Evolutionary conservation across 306 rosid genomes (phyloP).

Genomic region (Begonia loranthoides): DNA sequence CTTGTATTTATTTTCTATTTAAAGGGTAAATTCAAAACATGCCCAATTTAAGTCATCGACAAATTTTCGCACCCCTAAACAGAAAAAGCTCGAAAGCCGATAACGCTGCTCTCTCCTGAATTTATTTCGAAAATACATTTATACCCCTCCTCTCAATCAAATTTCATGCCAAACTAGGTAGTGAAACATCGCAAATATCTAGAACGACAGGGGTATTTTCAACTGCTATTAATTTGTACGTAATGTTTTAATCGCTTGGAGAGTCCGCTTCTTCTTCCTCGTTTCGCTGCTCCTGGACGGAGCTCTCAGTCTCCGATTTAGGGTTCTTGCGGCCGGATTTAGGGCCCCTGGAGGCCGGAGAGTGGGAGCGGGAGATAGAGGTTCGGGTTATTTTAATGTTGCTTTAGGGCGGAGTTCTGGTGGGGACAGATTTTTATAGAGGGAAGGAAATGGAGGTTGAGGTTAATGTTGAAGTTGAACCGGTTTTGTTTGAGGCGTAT

Average conservation of each 20-base stretch:
- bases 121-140: constrained; percentile 5
- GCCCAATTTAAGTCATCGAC: constrained; percentile 27
- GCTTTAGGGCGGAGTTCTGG: neutral
- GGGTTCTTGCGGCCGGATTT: constrained; percentile 10
- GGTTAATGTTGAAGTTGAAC: constrained; percentile 35
- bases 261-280: neutral
- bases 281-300: constrained; percentile 6
- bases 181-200: neutral
- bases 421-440: neutral
- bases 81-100: constrained; percentile 20
- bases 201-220: neutral
- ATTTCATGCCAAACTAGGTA: neutral
- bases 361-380: neutral
- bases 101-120: constrained; percentile 11
- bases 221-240: neutral
- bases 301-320: constrained; percentile 11
- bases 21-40: constrained; percentile 7
- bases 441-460: constrained; percentile 17
- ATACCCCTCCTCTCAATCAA: constrained; percentile 10
- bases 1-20: constrained; percentile 4
- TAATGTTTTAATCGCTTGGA: neutral
- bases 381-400: neutral
- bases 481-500: constrained; percentile 30
- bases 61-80: constrained; percentile 22
- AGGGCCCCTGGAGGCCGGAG: constrained; percentile 1